Base-by-base conservation (phyloP, 257 asterid genomes). In the Euphrasia confusa region DNA sequence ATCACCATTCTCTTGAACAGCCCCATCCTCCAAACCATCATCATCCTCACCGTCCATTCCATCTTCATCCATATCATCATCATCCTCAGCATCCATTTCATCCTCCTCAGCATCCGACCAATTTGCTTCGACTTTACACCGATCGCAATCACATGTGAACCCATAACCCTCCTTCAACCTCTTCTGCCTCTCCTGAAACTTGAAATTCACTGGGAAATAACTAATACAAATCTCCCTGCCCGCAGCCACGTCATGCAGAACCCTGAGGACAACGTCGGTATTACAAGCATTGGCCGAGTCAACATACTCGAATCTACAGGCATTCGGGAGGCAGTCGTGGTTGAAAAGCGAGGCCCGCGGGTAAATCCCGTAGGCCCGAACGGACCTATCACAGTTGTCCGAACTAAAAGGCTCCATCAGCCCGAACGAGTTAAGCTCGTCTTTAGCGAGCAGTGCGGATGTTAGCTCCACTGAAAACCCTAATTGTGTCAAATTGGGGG, bases 291-390 rank as follows among this genome's bases (percentile, higher is more conserved):
- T 28, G 18, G 53, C 76, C 1, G 74, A 72, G 63, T 92, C 99
- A 2, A 92, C 79, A 52, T 86, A 89, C 69, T 93, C 99, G 26
- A 89, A 93, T 78, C 97, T 76, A 69, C 99, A 93, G 5, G 94
- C 97, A 79, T 87, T 93, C 1, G 99, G 97, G 12, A 93, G 90
- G 75, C 97, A 93, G 77, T 89, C 97, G n/a, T 93, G 99, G 54
- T 93, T 93, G 72, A 93, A 86, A 57, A 93, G 85, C 24, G 99
- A 84, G 0, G 96, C 95, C 67, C 59, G 76, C 0, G 90, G 99
- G 50, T 93, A 93, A 53, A 93, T 74, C 44, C 95, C 96, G 3
- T 83, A 89, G 3, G 96, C 96, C 75, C 97, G 81, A 49, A 93
- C 99, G 11, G 87, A 79, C 74, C 97, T 84, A 18, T 79, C 91